Base-by-base conservation (phyloP, 2,329 filamentous ascomycete species). In the Teratosphaeria pseudoeucalypti region DNA sequence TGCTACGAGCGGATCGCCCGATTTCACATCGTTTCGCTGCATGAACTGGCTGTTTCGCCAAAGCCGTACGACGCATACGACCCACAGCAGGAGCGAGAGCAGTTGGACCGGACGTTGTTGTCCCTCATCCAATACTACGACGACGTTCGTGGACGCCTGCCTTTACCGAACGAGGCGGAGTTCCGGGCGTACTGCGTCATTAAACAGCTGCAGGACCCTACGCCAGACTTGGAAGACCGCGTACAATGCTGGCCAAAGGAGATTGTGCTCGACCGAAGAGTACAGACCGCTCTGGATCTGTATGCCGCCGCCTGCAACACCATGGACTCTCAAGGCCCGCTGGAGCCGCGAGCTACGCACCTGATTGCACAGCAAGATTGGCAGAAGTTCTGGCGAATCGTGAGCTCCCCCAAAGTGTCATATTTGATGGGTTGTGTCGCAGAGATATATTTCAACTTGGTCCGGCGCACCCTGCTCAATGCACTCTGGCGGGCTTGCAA, bases 381-480 rank as follows among this genome's bases (percentile, higher is more conserved):
- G 70, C 72, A 77, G 55, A 74, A 76, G 2, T 86, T 86, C 64
- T 87, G 84, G 77, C 76, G 74, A 10, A 66, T 84, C 19, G 70
- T 86, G 52, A 75, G 76, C 58, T 85, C 83, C 0, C 75, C 75
- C 3, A 74, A 76, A 34, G 78, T 83, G 1, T 82, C 84, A 0
- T 87, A 85, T 65, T 72, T 86, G 7, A 82, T 85, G 79, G 83
- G 80, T 7, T 86, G 84, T 70, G 82, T 85, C 27, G 81, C 83
- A 1, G 84, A 86, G 65, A 80, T 85, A 11, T 81, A 82, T 62
- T 86, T 87, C 71, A 81, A 81, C 58, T 73, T 81, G 29, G 73
- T 86, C 52, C 81, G 84, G 11, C 77, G 81, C 56, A 79, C 77
- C 27, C 78, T 81, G 6, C 75, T 87, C 54, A 78, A 81, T 47